These are phyloP conservation scores for Dunaliella sp. DNA, from an alignment of 139 green algal genomes.

Conservation along the genomic window DNA sequence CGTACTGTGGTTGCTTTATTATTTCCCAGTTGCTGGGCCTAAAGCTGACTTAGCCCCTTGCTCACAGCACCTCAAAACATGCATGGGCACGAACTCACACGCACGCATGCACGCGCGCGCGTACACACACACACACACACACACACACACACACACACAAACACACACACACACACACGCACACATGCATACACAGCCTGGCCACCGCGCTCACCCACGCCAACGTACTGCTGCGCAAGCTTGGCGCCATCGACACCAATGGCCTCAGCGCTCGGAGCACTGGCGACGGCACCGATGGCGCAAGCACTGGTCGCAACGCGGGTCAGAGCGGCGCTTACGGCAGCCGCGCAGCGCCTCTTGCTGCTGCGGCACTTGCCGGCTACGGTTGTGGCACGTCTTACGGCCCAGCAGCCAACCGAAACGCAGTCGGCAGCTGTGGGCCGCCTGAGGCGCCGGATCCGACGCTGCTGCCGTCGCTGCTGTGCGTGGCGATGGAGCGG, in stretches of 20 bases:
- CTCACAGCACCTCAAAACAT: no score
- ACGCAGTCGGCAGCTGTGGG: neutral
- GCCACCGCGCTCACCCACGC: slow-evolving; percentile 24
- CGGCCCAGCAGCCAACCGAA: neutral
- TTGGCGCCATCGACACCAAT: neutral
- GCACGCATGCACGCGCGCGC: neutral
- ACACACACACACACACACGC: neutral
- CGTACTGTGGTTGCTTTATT: no score
- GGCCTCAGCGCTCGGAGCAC: neutral
- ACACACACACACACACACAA: slow-evolving; percentile 19
- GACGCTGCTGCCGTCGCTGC: neutral
- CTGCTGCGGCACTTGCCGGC: no score
- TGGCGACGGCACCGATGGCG: no score
- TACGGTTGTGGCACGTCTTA: no score
- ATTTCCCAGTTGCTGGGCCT: no score
- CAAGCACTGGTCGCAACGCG: no score
- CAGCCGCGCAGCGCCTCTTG: no score
- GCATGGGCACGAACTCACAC: no score
- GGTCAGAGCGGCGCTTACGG: no score
- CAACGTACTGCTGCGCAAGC: slow-evolving; percentile 19
- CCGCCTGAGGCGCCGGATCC: neutral
- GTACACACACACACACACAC: neutral
- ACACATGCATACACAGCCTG: neutral
- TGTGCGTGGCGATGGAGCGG: neutral
- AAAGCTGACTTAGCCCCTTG: no score